Evolutionary conservation across 2,329 filamentous ascomycete species (phyloP), one percentile per base, ranked within the genome.

Genomic region (Alternaria viburni): DNA sequence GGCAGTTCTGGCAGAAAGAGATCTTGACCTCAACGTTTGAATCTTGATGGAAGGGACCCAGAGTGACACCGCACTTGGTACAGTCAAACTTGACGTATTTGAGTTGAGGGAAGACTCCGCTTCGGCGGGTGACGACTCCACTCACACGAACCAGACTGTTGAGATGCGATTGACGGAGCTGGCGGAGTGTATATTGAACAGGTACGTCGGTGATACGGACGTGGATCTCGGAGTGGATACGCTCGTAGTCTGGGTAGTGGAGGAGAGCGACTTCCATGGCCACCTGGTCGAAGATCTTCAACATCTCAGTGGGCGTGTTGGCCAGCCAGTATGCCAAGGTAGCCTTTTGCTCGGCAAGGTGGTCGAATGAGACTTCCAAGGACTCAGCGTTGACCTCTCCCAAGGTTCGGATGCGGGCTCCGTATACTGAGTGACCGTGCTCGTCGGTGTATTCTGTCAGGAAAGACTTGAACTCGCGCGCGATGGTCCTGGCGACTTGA

Each of bases 31-130:
- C 96, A 46, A 94, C 90, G 66, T 96, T 97, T 45, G 95, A 96
- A 82, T 99, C 96, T 76, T 99, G 96, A 77, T 97, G 95, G 84
- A 97, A 99, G 17, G 96, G 96, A 1, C 96, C 96, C 4, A 99
- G 87, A 0, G 93, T 97, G 49, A 92, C 88, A 65, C 93, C 92
- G 75, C 96, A 99, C 82, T 97, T 99, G 62, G 86, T 89, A 82
- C 96, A 99, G 82, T 97, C 93, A 77, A 99, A 98, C 82, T 97
- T 97, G 83, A 99, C 93, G 80, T 98, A 97, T 81, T 98, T 98
- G 65, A 99, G 85, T 82, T 99, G 96, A 4, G 96, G 96, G 79
- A 99, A 99, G 51, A 99, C 96, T 59, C 96, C 96, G 25, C 91
- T 96, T 70, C 96, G 89, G 67, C 96, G 90, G 32, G 96, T 99